phyloP scores from a whole-genome alignment of 148 eudicot species.

The Rhododendron griersonianum region DNA sequence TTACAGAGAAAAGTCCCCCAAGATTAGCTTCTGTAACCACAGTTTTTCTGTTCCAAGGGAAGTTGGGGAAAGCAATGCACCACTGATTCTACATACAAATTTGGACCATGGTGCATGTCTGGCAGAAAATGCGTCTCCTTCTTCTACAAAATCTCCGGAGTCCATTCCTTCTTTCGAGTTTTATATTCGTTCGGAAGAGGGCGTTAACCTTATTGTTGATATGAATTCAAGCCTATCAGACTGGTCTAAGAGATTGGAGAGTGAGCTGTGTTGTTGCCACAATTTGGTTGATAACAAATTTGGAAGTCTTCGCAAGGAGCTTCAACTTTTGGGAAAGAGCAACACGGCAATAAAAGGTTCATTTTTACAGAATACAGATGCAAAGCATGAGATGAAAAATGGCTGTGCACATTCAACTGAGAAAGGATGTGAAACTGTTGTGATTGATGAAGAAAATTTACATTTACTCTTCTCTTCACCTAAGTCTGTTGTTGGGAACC shows the following conservation, averaged over 20 bases:
- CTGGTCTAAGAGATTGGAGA: constrained; percentile 33
- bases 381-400: constrained; percentile 13
- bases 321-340: constrained; percentile 12
- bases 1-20: constrained; percentile 2
- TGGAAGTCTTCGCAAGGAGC: constrained; percentile 35
- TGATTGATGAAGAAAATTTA: constrained; percentile 15
- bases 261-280: constrained; percentile 23
- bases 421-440: constrained; percentile 10
- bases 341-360: constrained; percentile 19
- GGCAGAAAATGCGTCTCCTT: constrained; percentile 29
- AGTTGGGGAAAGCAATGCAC: constrained; percentile 15
- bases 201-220: constrained; percentile 52
- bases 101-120: constrained; percentile 20
- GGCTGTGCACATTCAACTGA: constrained; percentile 14
- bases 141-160: constrained; percentile 21
- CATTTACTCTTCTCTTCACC: constrained; percentile 8
- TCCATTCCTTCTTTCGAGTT: constrained; percentile 31
- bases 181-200: constrained; percentile 36
- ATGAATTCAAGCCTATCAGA: constrained; percentile 45
- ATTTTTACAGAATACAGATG: constrained; percentile 13
- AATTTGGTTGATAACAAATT: constrained; percentile 17
- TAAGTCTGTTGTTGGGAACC: constrained; percentile 17
- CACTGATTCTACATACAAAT: constrained; percentile 20
- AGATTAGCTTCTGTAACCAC: not conserved
- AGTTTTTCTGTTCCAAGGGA: constrained; percentile 6